phyloP scores from a whole-genome alignment of 2,329 filamentous ascomycete genomes.

The Alternaria alternata region DNA sequence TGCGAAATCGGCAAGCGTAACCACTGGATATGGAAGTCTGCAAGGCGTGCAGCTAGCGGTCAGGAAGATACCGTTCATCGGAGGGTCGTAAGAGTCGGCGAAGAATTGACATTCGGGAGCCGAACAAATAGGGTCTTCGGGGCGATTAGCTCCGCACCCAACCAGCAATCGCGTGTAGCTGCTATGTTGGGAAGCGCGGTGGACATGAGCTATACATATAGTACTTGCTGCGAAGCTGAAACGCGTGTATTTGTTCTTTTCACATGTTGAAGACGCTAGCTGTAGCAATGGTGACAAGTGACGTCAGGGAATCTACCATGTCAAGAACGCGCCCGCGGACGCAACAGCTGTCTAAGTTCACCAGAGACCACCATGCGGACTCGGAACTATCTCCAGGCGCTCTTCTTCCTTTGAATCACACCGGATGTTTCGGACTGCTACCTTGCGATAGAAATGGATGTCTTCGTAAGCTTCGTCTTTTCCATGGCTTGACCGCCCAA shows the following conservation, averaged over 20 bases:
- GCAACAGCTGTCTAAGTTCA: neutral
- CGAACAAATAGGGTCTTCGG: conserved; percentile 9
- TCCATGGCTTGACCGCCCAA: neutral
- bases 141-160: neutral
- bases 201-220: neutral
- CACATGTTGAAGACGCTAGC: neutral
- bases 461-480: neutral
- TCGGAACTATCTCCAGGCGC: neutral
- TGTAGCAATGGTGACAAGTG: neutral
- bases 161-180: neutral
- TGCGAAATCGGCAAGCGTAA: conserved; percentile 14
- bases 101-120: neutral
- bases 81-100: neutral
- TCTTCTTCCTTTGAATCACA: neutral
- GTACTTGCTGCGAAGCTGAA: neutral
- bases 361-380: neutral
- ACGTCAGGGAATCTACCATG: neutral
- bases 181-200: neutral
- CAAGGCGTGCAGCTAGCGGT: neutral
- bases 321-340: neutral
- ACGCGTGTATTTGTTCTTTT: neutral
- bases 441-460: neutral
- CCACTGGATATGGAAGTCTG: conserved; percentile 5
- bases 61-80: neutral
- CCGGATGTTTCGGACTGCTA: neutral